A percentile compares a stretch with the other conserved stretches of the same genome.
phyloP scores from a whole-genome alignment of 2,329 filamentous ascomycete species.

The Podosphaera aphanis region DNA sequence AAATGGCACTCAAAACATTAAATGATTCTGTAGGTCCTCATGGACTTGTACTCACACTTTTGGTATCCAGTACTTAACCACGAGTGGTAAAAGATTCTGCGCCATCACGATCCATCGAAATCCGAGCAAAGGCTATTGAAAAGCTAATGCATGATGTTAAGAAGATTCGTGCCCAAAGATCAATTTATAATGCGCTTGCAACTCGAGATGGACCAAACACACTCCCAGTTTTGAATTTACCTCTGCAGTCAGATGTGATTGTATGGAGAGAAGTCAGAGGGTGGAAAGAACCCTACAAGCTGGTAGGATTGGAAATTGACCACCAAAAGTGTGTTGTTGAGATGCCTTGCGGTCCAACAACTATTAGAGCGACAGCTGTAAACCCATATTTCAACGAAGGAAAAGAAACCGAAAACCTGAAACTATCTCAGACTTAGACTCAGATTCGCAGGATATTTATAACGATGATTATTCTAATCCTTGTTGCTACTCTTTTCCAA shows the following conservation, averaged over 20 bases:
- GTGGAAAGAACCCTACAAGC: background rate
- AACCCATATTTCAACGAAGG: background rate
- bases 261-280: slow-evolving; percentile 1
- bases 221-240: background rate
- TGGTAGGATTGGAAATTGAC: background rate
- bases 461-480: no score
- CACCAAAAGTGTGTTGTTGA: background rate
- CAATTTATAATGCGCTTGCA: background rate
- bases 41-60: background rate
- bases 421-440: no score
- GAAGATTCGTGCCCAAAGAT: background rate
- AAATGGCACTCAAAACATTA: background rate
- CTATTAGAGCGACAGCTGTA: background rate
- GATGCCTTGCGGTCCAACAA: background rate
- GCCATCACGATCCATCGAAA: background rate
- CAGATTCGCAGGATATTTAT: no score
- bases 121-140: background rate
- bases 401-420: no score
- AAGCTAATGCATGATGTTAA: slow-evolving; percentile 3
- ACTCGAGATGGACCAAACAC: background rate
- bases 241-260: background rate
- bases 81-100: background rate
- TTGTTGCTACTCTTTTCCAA: no score
- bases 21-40: slow-evolving; percentile 1
- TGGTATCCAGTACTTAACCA: background rate